Percentiles rank a stretch among this genome's conserved stretches.
Evolutionary conservation across 2,329 filamentous ascomycete species (phyloP).

Genomic region (Fusarium protoensiforme): DNA sequence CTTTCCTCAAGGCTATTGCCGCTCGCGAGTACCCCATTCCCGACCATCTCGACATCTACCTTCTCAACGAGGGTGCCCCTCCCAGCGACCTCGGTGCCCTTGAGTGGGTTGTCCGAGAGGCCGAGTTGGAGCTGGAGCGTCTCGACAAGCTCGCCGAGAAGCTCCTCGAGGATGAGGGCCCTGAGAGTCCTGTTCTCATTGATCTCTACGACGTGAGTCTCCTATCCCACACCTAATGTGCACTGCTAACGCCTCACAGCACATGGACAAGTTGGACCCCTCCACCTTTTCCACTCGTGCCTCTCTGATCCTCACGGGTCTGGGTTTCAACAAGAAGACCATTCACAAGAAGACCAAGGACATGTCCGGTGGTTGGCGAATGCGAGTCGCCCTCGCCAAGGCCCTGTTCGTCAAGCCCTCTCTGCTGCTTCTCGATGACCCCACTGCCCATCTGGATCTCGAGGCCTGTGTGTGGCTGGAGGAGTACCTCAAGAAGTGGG

Average conservation of each 20-base stretch:
- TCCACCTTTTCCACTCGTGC: constrained; percentile 96
- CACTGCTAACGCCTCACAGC: constrained; percentile 62
- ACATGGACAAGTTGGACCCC: constrained; percentile 98
- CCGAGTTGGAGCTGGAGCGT: constrained; percentile 90
- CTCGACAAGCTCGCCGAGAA: constrained; percentile 91
- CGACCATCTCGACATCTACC: constrained; percentile 96
- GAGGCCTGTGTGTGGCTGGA: constrained; percentile 99
- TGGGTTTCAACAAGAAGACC: constrained; percentile 98
- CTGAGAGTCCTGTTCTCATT: constrained; percentile 88
- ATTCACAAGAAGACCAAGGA: constrained; percentile 99
- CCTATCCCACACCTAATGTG: background rate
- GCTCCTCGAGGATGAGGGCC: constrained; percentile 90
- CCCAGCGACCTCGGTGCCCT: constrained; percentile 89
- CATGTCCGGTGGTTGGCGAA: constrained; percentile 99
- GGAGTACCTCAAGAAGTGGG: constrained; percentile 99
- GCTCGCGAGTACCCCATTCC: constrained; percentile 95
- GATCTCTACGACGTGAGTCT: constrained; percentile 91
- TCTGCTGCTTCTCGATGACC: constrained; percentile 94
- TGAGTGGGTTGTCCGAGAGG: constrained; percentile 97
- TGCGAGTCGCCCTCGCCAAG: constrained; percentile 98
- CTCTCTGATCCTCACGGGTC: constrained; percentile 96
- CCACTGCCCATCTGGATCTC: constrained; percentile 98
- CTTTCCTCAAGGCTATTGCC: constrained; percentile 94
- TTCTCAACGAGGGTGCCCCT: constrained; percentile 96
- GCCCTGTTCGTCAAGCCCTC: constrained; percentile 98